Evolutionary conservation across 495 filamentous ascomycete genomes (phyloP).

Genomic region (Penicillium simplicissimum): DNA sequence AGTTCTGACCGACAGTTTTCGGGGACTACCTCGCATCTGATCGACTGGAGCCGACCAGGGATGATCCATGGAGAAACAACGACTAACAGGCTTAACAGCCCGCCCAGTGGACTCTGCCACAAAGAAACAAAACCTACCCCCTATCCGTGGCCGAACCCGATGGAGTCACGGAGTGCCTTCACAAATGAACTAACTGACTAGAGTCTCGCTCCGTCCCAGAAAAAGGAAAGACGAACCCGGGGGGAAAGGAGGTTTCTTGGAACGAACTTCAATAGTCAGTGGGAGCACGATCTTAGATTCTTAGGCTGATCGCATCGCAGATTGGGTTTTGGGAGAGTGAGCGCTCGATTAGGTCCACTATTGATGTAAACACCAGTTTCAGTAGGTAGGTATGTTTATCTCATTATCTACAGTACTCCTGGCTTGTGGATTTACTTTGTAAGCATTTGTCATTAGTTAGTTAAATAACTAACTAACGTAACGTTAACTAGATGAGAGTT

Average conservation of each 20-base stretch:
- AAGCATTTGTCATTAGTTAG: neutral
- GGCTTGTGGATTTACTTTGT: neutral
- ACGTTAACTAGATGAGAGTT: too few species aligned
- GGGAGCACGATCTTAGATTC: conserved; percentile 1
- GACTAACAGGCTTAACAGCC: neutral
- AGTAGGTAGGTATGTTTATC: neutral
- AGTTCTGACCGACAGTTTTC: conserved; percentile 8
- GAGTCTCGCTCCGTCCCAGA: neutral
- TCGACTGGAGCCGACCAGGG: conserved; percentile 3
- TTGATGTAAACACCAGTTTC: neutral
- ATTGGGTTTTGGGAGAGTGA: neutral
- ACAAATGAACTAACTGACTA: neutral
- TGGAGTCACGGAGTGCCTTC: neutral
- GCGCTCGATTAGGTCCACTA: neutral
- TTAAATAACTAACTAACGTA: too few species aligned
- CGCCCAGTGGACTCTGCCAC: neutral
- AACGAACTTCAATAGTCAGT: neutral
- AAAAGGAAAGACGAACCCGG: neutral
- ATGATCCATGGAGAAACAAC: neutral
- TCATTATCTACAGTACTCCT: neutral
- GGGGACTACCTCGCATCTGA: conserved; percentile 1
- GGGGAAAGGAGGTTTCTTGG: neutral
- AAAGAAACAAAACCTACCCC: neutral
- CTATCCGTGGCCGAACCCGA: neutral
- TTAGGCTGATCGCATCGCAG: conserved; percentile 2